Evolutionary conservation across 345 rosid genomes (phyloP).

Genomic region (Toxicodendron radicans): DNA sequence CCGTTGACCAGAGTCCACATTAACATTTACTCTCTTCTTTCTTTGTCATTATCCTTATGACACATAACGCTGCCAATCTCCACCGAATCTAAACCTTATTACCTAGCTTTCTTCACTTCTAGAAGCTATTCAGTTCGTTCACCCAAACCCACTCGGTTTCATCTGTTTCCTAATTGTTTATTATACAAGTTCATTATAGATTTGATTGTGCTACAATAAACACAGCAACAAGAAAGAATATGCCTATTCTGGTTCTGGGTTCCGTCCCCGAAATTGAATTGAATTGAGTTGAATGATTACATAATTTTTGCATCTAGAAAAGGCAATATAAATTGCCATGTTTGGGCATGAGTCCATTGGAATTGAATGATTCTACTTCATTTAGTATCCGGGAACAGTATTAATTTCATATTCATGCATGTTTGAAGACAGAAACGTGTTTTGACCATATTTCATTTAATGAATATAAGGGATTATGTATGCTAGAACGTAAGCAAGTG

Average conservation of each 20-base stretch:
- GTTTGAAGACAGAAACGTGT: conserved; percentile 25
- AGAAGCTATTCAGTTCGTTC: background rate
- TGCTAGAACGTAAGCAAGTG: background rate
- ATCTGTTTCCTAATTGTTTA: too few species aligned
- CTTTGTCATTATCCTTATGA: background rate
- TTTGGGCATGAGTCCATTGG: background rate
- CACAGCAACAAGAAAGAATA: too few species aligned
- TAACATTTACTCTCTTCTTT: background rate
- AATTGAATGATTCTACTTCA: background rate
- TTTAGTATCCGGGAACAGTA: too few species aligned
- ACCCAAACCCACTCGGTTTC: too few species aligned
- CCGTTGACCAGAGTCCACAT: conserved; percentile 21
- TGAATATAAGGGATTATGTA: background rate
- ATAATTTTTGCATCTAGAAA: background rate
- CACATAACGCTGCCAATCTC: background rate
- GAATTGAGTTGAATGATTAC: conserved; percentile 23
- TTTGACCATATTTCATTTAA: conserved; percentile 12
- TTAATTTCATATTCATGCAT: background rate
- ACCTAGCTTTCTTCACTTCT: background rate
- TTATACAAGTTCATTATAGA: too few species aligned
- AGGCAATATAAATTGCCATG: too few species aligned
- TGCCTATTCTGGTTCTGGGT: too few species aligned
- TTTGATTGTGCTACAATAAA: too few species aligned
- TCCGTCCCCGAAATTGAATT: background rate
- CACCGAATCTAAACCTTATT: conserved; percentile 5